Evolutionary conservation across 2,329 filamentous ascomycete species (phyloP).

Genomic region (Lachnellula hyalina): DNA sequence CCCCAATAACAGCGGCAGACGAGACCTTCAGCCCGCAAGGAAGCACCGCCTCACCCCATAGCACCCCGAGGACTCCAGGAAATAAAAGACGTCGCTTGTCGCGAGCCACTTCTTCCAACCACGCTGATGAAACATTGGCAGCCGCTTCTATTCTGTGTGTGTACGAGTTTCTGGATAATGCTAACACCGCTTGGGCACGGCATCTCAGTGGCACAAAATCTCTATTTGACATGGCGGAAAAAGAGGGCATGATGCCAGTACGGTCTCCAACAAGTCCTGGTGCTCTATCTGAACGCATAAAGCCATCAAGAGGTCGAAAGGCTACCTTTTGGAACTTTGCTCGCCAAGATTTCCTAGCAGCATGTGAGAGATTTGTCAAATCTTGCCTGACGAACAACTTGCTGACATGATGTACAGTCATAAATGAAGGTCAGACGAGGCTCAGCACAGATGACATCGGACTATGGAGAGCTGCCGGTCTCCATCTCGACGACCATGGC

Average conservation of each 20-base stretch:
- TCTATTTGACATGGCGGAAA: constrained; percentile 50
- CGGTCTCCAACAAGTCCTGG: constrained; percentile 37
- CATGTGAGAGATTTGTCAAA: constrained; percentile 39
- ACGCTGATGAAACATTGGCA: constrained; percentile 56
- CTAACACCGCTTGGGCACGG: constrained; percentile 55
- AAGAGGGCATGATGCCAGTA: constrained; percentile 39
- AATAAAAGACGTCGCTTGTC: constrained; percentile 38
- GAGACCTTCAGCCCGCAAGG: constrained; percentile 20
- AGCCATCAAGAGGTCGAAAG: constrained; percentile 49
- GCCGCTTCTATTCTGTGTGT: constrained; percentile 62
- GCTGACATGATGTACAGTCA: constrained; percentile 34
- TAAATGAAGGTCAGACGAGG: constrained; percentile 56
- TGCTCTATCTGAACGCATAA: constrained; percentile 22
- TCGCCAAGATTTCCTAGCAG: constrained; percentile 59
- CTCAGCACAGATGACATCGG: constrained; percentile 57
- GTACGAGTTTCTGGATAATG: constrained; percentile 63
- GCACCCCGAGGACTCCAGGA: constrained; percentile 17
- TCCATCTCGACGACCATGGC: constrained; percentile 50
- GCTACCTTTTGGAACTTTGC: constrained; percentile 66
- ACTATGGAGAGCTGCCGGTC: constrained; percentile 59
- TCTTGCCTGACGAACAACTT: not conserved
- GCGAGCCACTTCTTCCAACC: constrained; percentile 37
- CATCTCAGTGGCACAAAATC: constrained; percentile 63
- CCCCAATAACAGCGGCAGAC: constrained; percentile 31
- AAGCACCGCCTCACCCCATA: constrained; percentile 24